Conservation (phyloP, 176 grass and related monocot genomes). For the Eleusine indica region DNA sequence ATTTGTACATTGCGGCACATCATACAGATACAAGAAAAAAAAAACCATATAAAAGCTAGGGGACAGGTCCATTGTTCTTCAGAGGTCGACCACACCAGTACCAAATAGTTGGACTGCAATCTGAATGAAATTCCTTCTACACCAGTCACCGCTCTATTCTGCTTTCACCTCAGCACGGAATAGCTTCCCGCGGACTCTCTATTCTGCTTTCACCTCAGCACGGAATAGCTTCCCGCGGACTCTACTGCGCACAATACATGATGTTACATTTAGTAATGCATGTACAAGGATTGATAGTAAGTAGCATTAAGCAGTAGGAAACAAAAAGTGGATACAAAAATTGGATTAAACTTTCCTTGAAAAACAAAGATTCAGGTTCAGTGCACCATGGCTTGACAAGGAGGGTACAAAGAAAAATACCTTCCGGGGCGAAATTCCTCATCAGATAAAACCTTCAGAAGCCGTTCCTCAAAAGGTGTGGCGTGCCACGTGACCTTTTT, state of each 20-base stretch:
- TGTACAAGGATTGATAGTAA: neutral
- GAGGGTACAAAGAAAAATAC: slow-evolving; percentile 26
- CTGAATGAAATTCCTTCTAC: neutral
- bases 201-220: too few relatives aligned
- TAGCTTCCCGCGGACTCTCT: slow-evolving; percentile 29
- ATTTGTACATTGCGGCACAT: slow-evolving; percentile 11
- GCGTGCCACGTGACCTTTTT: slow-evolving; percentile 70
- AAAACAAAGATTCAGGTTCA: neutral
- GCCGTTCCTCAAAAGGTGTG: slow-evolving; percentile 79
- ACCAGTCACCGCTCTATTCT: neutral
- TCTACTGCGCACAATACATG: slow-evolving; percentile 15
- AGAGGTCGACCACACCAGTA: neutral
- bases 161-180: slow-evolving; percentile 8
- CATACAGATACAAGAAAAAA: neutral
- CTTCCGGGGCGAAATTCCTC: slow-evolving; percentile 49
- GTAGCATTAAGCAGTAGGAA: neutral
- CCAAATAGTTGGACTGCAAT: neutral
- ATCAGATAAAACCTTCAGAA: slow-evolving; percentile 68
- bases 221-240: slow-evolving; percentile 31
- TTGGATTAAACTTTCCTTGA: neutral
- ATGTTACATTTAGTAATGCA: slow-evolving; percentile 6
- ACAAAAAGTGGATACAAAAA: neutral
- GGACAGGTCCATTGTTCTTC: neutral
- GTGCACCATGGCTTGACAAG: neutral
- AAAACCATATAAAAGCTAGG: neutral